Base-by-base conservation (phyloP, 2,329 filamentous ascomycete species). In the Aspergillus ibericus region DNA sequence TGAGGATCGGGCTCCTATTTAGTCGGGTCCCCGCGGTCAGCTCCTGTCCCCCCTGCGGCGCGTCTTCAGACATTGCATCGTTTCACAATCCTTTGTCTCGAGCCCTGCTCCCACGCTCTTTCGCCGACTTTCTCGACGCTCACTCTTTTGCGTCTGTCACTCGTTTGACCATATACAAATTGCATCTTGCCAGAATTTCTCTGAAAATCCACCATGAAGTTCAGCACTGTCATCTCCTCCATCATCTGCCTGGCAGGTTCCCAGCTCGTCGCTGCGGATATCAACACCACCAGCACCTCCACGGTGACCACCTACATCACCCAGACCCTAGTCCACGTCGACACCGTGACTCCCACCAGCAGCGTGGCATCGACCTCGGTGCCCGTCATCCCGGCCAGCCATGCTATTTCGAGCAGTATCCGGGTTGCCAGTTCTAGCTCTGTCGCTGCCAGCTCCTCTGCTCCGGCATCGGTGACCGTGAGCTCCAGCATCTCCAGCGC, bases 241-340 rank as follows among this genome's bases (percentile, higher is more conserved):
- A 63, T 73, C 38, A 66, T 77, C 64, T 70, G 73, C 66, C 62
- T 77, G 44, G 67, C 70, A 18, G 72, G 68, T 44, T 63, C 69
- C 56, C 71, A 71, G 58, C 58, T 72, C n/a, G 65, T 67, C 48
- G 67, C 66, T 53, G 71, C 68, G 16, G 68, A 71, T 38, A 67
- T 66, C 32, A 59, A 65, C 29, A 66, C 59, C 22, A 66, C 64
- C 50, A 72, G 70, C 29, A 66, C 59, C 25, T 66, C 64, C 49
- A 72, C 71, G 52, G 61, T 68, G 20, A 70, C 70, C 40, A 66
- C 74, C 22, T 77, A 74, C 18, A 71, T 73, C 48, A 75, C 76
- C 61, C 80, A 80, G 62, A 79, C 79, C 22, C 63, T 78, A 16
- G 51, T 75, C 4, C 78, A 79, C 15, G 76, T 78, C 44, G 77